Evolutionary conservation across 176 grass and related monocot genomes (phyloP).

Genomic region (Raddia guianensis): DNA sequence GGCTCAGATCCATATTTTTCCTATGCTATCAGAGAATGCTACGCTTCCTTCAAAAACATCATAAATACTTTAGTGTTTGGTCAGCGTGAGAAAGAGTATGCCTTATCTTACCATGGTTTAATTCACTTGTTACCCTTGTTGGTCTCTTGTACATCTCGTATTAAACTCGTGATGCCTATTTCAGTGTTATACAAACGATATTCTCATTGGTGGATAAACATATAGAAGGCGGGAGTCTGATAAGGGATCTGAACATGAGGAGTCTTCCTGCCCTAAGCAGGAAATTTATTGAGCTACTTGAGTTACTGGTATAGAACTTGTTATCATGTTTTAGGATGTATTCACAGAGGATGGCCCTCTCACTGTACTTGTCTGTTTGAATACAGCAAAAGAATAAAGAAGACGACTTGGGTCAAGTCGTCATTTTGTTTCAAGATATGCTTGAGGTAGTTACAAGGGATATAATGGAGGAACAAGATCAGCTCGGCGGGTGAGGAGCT

Average conservation of each 20-base stretch:
- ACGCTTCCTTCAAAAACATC: constrained; percentile 90
- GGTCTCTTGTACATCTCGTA: background rate
- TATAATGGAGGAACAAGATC: constrained; percentile 89
- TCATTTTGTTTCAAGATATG: constrained; percentile 99
- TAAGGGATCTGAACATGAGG: constrained; percentile 68
- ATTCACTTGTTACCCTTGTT: constrained; percentile 21
- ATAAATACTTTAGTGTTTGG: constrained; percentile 77
- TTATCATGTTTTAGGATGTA: constrained; percentile 23
- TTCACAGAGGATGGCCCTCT: constrained; percentile 8
- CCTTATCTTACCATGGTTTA: constrained; percentile 19
- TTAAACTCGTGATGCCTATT: constrained; percentile 21
- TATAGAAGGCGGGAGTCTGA: constrained; percentile 43
- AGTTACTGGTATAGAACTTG: constrained; percentile 70
- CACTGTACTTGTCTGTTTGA: constrained; percentile 42
- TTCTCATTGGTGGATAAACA: constrained; percentile 62
- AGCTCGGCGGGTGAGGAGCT: constrained; percentile 56
- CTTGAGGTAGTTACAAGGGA: constrained; percentile 96
- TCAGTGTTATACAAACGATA: constrained; percentile 75
- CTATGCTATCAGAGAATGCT: constrained; percentile 88
- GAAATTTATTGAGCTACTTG: constrained; percentile 84
- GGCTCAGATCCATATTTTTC: constrained; percentile 72
- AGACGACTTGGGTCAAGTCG: constrained; percentile 74
- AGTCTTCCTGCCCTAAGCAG: constrained; percentile 73
- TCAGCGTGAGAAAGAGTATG: constrained; percentile 64
- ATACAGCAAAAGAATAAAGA: constrained; percentile 81